phyloP scores from a whole-genome alignment of 2,329 filamentous ascomycete genomes.

The Domatiomyces globalis region DNA sequence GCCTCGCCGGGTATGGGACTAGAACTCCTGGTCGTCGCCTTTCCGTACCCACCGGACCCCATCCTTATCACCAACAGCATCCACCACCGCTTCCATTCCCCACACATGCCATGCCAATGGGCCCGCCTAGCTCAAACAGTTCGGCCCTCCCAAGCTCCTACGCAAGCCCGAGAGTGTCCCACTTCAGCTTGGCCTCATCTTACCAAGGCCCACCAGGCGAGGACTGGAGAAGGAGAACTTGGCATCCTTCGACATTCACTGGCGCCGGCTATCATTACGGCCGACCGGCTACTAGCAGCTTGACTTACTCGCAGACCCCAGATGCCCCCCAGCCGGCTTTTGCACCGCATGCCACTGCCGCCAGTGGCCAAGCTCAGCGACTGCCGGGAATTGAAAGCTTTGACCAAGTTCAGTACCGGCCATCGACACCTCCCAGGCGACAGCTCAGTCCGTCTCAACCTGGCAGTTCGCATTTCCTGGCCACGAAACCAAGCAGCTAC shows the following conservation, averaged over 20 bases:
- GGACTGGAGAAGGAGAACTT: conserved; percentile 70
- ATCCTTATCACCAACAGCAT: conserved; percentile 51
- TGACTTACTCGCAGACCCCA: conserved; percentile 62
- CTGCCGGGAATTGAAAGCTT: conserved; percentile 89
- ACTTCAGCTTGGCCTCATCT: conserved; percentile 39
- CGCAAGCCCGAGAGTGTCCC: conserved; percentile 52
- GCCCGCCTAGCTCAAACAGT: conserved; percentile 41
- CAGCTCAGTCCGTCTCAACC: conserved; percentile 58
- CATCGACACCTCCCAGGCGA: conserved; percentile 44
- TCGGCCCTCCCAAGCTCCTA: conserved; percentile 47
- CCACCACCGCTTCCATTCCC: conserved; percentile 7
- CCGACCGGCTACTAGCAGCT: conserved; percentile 53
- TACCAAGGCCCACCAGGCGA: conserved; percentile 44
- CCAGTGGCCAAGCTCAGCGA: conserved; percentile 47
- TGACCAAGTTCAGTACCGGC: conserved; percentile 55
- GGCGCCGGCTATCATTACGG: conserved; percentile 41
- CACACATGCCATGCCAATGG: conserved; percentile 33
- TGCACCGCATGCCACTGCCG: conserved; percentile 33
- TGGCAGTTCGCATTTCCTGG: conserved; percentile 4
- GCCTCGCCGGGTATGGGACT: conserved; percentile 57
- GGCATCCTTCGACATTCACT: conserved; percentile 63
- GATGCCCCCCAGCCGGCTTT: conserved; percentile 45
- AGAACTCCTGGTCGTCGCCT: conserved; percentile 59
- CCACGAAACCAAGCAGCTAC: conserved; percentile 24
- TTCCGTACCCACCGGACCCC: conserved; percentile 63